Evolutionary conservation across 192 early-diverging fungal species (phyloP).

Genomic region (Radiomyces spectabilis): DNA sequence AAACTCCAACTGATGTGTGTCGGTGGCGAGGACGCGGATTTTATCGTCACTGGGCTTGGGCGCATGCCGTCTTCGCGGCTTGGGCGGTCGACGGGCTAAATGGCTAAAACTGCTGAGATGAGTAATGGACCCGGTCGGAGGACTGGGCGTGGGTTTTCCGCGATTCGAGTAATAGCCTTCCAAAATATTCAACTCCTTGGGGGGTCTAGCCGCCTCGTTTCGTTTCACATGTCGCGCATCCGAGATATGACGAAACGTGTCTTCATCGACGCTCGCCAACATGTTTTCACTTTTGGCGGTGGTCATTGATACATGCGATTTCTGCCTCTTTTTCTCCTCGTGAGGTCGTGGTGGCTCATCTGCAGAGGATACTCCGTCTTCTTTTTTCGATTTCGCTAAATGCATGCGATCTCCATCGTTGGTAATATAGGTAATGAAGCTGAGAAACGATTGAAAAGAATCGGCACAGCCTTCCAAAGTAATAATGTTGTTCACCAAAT

Average conservation of each 20-base stretch:
- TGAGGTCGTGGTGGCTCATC: too few species aligned
- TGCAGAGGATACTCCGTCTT: too few species aligned
- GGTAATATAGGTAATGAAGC: constrained; percentile 38
- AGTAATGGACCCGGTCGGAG: not conserved
- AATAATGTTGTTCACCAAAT: constrained; percentile 49
- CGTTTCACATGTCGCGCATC: not conserved
- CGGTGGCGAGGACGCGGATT: constrained; percentile 27
- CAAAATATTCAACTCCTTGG: constrained; percentile 31
- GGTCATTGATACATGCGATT: not conserved
- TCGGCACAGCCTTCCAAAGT: constrained; percentile 63
- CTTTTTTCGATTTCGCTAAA: not conserved
- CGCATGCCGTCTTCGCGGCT: constrained; percentile 12
- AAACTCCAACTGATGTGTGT: constrained; percentile 19
- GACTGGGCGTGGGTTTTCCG: not conserved
- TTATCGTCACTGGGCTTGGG: constrained; percentile 24
- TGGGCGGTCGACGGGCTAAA: constrained; percentile 7
- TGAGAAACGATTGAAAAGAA: constrained; percentile 49
- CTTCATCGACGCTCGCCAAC: constrained; percentile 44
- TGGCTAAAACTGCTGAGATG: not conserved
- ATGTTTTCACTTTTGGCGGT: constrained; percentile 9
- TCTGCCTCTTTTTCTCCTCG: not conserved
- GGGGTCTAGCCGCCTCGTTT: not conserved
- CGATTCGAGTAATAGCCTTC: constrained; percentile 39
- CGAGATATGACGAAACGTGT: constrained; percentile 33
- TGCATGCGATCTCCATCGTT: constrained; percentile 5